Evolutionary conservation across 2,329 filamentous ascomycete genomes (phyloP).

Genomic region (Exserohilum turcica): DNA sequence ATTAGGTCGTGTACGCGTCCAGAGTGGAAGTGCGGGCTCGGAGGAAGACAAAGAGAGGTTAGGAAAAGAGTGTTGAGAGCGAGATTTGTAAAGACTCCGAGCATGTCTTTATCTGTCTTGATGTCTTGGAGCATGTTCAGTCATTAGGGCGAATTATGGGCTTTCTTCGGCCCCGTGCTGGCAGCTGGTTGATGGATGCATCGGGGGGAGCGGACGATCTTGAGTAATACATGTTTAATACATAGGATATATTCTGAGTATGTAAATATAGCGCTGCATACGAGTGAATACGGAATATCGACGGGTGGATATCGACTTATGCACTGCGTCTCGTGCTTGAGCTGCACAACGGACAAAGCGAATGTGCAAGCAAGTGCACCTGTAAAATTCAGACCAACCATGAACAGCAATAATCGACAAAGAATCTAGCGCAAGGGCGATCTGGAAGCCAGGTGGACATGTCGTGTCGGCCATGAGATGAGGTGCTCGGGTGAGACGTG

Average conservation of each 20-base stretch:
- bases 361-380: too few relatives aligned
- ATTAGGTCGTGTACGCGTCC: constrained; percentile 19
- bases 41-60: neutral
- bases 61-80: neutral
- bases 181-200: neutral
- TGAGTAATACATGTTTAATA: neutral
- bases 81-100: too few relatives aligned
- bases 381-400: neutral
- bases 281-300: too few relatives aligned
- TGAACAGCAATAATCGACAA: neutral
- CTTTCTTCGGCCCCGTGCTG: too few relatives aligned
- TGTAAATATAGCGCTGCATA: neutral
- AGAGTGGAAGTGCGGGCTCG: neutral
- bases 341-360: too few relatives aligned
- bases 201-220: neutral
- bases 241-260: too few relatives aligned
- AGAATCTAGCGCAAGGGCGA: neutral
- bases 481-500: constrained; percentile 23
- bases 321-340: neutral
- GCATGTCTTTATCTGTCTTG: neutral
- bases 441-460: constrained; percentile 6
- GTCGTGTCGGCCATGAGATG: constrained; percentile 24
- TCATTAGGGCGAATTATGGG: neutral
- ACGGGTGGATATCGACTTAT: too few relatives aligned
- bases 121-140: too few relatives aligned